Evolutionary conservation across 257 asterid species (phyloP), one percentile per base, ranked within the genome.

Genomic region (Forsythia suspensa): DNA sequence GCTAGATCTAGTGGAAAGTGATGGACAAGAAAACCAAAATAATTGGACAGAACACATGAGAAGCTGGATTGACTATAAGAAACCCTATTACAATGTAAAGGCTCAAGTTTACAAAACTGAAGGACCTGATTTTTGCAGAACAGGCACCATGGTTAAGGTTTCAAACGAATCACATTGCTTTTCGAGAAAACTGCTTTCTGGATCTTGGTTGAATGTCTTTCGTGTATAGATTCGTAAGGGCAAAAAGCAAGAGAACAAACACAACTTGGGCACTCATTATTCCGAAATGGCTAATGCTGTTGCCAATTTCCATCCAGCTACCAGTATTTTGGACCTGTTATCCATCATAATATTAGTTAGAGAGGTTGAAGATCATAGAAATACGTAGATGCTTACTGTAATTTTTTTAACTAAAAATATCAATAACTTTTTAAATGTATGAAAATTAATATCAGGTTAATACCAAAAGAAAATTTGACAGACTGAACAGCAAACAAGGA

Each of bases 271-370:
- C 98, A 75, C 99, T 96, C 99, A 96, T 92, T 70, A 92, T 96
- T 9, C 99, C 98, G 24, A 94, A 96, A 89, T 96, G 98, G 89
- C 99, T 96, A 4, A 96, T 96, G 90, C 91, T 93, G 92, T 96
- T 96, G 1, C 99, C 99, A 20, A 96, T 96, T 85, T 96, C 99
- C 98, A 96, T 96, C 99, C 98, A 96, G 87, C 99, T 94, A 76
- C 99, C 99, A 2, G 94, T 94, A 71, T 96, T 96, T 67, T 78
- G 88, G 51, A 92, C 99, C 98, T 94, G 86, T 79, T n/a, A 80
- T 46, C 69, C 76, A 72, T 61, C 76, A 74, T 40, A 75, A 81
- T 59, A 15, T n/a, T 39, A 37, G 55, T 59, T 59, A 21, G 34
- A n/a, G 11, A 57, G 11, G 11, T 59, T n/a, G 34, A 59, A 59